Base-by-base conservation (phyloP, 192 early-diverging fungal species). In the Gaertneriomyces semiglobifer region DNA sequence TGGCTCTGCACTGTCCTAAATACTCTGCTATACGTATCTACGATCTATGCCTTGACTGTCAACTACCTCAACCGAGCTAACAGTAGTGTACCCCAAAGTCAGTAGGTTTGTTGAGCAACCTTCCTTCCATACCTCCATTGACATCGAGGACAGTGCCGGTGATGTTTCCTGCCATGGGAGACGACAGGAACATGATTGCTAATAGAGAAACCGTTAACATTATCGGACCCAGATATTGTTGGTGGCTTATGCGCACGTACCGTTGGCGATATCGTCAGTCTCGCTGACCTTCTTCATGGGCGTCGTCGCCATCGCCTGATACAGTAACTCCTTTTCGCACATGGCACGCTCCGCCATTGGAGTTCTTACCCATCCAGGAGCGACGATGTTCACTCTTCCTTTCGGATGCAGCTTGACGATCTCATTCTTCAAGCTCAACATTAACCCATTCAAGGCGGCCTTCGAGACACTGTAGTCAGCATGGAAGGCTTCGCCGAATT, bases 321-420 rank as follows among this genome's bases (percentile, higher is more conserved):
- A 73, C 9, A 84, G 66, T 57, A 84, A 68, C 1, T 56, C 48
- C n/a, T 63, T 68, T 47, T 78, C 66, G 16, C 72, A 25, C 75
- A 86, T 75, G 0, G 81, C 76, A 4, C 74, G 42, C 55, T 73
- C 81, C 8, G 83, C 79, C 85, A 86, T 86, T 7, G 81, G 81
- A 38, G 84, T 86, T 46, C 81, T 76, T 57, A 84, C 84, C 84
- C 81, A 86, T 19, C 78, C 73, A 8, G 79, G 79, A n/a, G 73
- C 61, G 10, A 80, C 79, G 50, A 75, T 75, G 57, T 85, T 85
- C 39, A 85, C 79, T 7, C 84, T 73, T 7, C 74, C 84, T 12
- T 65, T 60, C 10, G 79, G 79, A 63, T 82, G 81, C 20, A 79
- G 61, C 67, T 79, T 74, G 5, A 82, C 80, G 54, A 85, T 77